A percentile compares a stretch with the other conserved stretches of the same genome.
These are phyloP conservation scores for Mycena vitilis DNA, from an alignment of 768 basidiomycete genomes.

Conservation along the genomic window DNA sequence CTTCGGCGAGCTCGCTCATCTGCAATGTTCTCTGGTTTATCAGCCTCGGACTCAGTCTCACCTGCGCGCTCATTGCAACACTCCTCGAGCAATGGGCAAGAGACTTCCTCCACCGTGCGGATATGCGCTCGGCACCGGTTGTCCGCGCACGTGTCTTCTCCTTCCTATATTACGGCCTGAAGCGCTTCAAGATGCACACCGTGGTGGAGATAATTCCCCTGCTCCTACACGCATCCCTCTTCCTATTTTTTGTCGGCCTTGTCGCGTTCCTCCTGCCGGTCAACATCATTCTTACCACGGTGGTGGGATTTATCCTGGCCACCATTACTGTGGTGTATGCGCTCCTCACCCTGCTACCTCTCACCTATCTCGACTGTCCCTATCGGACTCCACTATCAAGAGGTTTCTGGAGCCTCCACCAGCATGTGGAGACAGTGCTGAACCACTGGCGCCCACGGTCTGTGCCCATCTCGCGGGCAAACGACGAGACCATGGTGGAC, in stretches of 20 bases:
- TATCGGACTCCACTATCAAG: background rate
- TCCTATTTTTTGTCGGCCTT: background rate
- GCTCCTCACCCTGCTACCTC: background rate
- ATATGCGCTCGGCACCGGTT: background rate
- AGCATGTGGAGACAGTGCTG: background rate
- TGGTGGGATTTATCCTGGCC: background rate
- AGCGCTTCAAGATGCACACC: no score
- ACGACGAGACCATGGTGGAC: background rate
- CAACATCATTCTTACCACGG: background rate
- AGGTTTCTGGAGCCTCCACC: no score
- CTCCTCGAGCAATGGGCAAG: no score
- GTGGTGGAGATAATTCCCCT: background rate
- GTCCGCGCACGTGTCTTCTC: background rate
- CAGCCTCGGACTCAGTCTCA: no score
- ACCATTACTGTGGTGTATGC: background rate
- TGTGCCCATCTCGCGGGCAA: background rate
- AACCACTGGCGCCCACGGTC: background rate
- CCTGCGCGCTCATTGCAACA: no score
- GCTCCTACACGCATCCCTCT: background rate
- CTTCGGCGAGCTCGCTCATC: background rate
- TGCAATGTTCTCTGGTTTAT: no score
- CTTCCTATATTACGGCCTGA: background rate
- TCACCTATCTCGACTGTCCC: background rate
- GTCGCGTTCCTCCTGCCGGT: background rate
- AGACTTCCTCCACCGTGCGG: no score